Evolutionary conservation across 495 filamentous ascomycete genomes (phyloP).

Genomic region (Penicillium tannophilum): DNA sequence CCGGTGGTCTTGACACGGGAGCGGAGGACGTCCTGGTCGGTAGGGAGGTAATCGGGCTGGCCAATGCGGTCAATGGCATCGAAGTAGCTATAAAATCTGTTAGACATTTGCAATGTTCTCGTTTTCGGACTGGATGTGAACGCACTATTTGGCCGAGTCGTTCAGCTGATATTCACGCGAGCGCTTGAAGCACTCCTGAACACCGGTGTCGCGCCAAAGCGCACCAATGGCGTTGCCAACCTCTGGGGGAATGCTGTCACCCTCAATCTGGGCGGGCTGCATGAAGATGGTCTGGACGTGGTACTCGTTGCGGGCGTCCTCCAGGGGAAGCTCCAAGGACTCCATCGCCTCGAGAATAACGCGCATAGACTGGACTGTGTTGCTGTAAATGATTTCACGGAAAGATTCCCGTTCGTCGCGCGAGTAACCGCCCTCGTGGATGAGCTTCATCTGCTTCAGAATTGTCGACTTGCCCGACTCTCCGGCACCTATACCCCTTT

Average conservation of each 20-base stretch:
- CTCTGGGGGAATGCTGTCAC: conserved; percentile 90
- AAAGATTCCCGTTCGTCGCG: conserved; percentile 60
- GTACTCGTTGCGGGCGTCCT: conserved; percentile 86
- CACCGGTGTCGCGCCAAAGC: conserved; percentile 92
- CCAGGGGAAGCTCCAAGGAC: conserved; percentile 83
- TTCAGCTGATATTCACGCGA: conserved; percentile 97
- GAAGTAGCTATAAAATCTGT: conserved; percentile 73
- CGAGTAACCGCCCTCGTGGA: conserved; percentile 59
- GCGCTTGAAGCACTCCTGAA: conserved; percentile 93
- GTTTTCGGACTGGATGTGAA: conserved; percentile 15
- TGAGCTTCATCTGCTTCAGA: conserved; percentile 94
- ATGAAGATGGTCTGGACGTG: conserved; percentile 96
- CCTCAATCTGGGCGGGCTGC: conserved; percentile 94
- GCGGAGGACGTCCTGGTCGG: conserved; percentile 95
- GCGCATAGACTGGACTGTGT: conserved; percentile 94
- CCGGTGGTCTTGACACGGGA: conserved; percentile 99
- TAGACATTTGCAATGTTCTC: background rate
- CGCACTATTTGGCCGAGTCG: conserved; percentile 97
- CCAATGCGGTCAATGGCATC: conserved; percentile 93
- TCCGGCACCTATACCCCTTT: conserved; percentile 74
- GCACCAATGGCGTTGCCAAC: conserved; percentile 91
- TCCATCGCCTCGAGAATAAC: conserved; percentile 97
- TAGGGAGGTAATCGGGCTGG: conserved; percentile 90
- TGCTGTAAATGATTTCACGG: conserved; percentile 99
- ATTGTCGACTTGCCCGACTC: conserved; percentile 99